These are phyloP conservation scores for Apiospora saccharicola DNA, from an alignment of 2,329 filamentous ascomycete species.

Conservation along the genomic window DNA sequence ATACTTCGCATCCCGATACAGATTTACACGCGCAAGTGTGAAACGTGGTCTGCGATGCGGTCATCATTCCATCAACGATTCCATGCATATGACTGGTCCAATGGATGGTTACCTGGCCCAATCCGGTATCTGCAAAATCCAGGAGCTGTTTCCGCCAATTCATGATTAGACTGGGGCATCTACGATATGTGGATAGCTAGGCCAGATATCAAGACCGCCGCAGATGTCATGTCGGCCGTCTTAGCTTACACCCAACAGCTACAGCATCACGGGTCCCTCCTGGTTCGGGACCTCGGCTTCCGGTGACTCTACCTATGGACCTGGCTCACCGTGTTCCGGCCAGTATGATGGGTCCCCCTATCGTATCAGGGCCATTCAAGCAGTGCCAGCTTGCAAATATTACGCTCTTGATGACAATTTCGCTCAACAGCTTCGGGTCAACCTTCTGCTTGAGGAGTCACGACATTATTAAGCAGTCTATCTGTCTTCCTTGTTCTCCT, in stretches of 20 bases:
- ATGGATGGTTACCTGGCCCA: slow-evolving; percentile 17
- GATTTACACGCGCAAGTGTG: slow-evolving; percentile 8
- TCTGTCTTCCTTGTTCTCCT: background rate
- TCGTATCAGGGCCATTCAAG: background rate
- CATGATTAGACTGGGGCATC: background rate
- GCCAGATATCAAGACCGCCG: background rate
- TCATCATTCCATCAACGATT: slow-evolving; percentile 20
- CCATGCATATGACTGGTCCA: slow-evolving; percentile 18
- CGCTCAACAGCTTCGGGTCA: slow-evolving; percentile 1
- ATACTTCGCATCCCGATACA: background rate
- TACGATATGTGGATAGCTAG: background rate
- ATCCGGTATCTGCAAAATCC: slow-evolving; percentile 13
- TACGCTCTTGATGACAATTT: slow-evolving; percentile 3
- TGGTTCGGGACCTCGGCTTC: slow-evolving; percentile 14
- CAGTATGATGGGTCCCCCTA: background rate
- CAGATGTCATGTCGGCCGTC: slow-evolving; percentile 5
- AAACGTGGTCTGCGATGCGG: slow-evolving; percentile 18
- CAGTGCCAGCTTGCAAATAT: background rate
- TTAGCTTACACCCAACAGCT: background rate
- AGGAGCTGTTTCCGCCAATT: background rate
- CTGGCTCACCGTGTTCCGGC: background rate
- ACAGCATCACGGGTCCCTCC: slow-evolving; percentile 12
- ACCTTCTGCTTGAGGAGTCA: background rate
- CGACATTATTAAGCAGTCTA: background rate
- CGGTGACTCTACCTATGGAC: background rate